Evolutionary conservation across 306 rosid species (phyloP).

Genomic region (Abrus pulchellus): DNA sequence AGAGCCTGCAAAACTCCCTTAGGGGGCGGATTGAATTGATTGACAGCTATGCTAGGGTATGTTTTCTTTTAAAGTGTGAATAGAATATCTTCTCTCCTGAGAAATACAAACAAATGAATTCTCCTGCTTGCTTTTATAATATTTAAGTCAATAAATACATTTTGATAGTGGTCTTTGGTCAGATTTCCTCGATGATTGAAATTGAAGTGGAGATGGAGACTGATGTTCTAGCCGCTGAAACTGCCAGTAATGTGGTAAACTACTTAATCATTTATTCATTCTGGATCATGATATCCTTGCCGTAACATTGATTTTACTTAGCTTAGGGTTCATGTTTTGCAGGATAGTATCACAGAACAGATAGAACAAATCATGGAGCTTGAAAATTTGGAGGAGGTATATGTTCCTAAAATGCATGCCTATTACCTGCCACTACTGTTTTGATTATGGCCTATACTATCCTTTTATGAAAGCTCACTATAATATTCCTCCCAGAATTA

Average conservation of each 20-base stretch:
- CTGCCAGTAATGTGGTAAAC: slow-evolving; percentile 77
- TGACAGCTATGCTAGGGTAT: slow-evolving; percentile 92
- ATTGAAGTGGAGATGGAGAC: slow-evolving; percentile 96
- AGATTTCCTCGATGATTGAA: slow-evolving; percentile 97
- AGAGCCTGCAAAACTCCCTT: slow-evolving; percentile 85
- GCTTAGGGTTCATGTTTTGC: slow-evolving; percentile 50
- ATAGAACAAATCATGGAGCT: slow-evolving; percentile 94
- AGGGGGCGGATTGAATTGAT: slow-evolving; percentile 83
- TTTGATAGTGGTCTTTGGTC: slow-evolving; percentile 40
- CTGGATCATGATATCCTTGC: slow-evolving; percentile 39
- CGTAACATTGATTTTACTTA: slow-evolving; percentile 27
- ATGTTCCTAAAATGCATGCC: slow-evolving; percentile 44
- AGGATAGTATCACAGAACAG: slow-evolving; percentile 87
- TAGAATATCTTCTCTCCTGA: slow-evolving; percentile 1
- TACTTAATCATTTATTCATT: slow-evolving; percentile 29
- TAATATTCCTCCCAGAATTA: slow-evolving; percentile 29
- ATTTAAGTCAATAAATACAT: slow-evolving; percentile 34
- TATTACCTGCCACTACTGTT: slow-evolving; percentile 21
- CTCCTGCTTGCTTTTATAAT: slow-evolving; percentile 25
- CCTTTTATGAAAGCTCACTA: slow-evolving; percentile 26
- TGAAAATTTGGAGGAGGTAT: slow-evolving; percentile 94
- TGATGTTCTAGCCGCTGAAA: slow-evolving; percentile 92
- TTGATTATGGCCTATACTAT: slow-evolving; percentile 30
- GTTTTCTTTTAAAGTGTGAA: slow-evolving; percentile 43
- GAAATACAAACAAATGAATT: not conserved